Evolutionary conservation across 2,329 filamentous ascomycete genomes (phyloP), one percentile per base, ranked within the genome.

Genomic region (Meredithiella fracta): DNA sequence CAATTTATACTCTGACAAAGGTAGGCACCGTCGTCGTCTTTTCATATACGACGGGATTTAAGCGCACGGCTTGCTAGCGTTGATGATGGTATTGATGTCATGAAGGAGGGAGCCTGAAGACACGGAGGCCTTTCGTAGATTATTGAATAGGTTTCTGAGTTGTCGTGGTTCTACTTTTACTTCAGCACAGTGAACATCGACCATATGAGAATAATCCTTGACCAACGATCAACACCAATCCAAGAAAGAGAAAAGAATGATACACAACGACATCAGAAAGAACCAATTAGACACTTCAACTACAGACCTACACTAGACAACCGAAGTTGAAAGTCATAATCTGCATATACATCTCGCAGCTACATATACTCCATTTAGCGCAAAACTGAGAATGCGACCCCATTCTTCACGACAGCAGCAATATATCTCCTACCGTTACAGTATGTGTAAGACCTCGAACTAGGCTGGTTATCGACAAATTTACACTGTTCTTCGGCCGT

Each of bases 1-100:
- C 25, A 51, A 51, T 49, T 49, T 49, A 54, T 40, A 51, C 50
- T 51, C 38, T 34, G 50, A 42, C 34, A 53, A 40, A 53, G 55
- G 55, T 57, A 57, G 22, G 55, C 22, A 53, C 15, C 22, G 47
- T 50, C 53, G 22, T 54, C 29, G 38, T 42, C 38, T 17, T 7
- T 3, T 49, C 44, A 22, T 26, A 49, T 20, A 26, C 25, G 20
- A 14, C 44, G 20, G 5, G 20, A n/a, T 23, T 7, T 23, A 23
- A 23, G 17, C n/a, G n/a, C 2, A 23, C 9, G 23, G 20, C 44
- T 25, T 49, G 44, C 11, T 26, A 15, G 44, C 23, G 17, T 26
- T 49, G 44, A 25, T n/a, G 44, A 25, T 22, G 8, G 9, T 9
- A 25, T 9, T 17, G 1, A 7, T 49, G 8, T 49, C 20, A 5